Evolutionary conservation across 495 filamentous ascomycete genomes (phyloP).

Genomic region (Bacidia gigantensis): DNA sequence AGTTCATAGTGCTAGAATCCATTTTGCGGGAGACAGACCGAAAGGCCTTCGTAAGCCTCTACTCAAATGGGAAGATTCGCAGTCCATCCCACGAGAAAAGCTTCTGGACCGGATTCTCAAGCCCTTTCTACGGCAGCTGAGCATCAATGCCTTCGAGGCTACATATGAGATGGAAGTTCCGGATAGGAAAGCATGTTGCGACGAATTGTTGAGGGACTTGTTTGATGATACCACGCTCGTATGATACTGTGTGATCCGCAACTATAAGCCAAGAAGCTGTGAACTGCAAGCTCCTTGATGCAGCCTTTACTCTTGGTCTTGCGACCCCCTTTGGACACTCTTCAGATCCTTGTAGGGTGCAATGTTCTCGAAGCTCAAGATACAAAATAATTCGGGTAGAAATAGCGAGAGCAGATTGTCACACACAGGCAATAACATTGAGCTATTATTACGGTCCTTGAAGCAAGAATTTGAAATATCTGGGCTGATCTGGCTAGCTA

Average conservation of each 20-base stretch:
- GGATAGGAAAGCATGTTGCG: slow-evolving; percentile 54
- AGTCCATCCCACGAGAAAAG: slow-evolving; percentile 48
- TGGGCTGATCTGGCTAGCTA: too few relatives aligned
- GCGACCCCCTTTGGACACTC: too few relatives aligned
- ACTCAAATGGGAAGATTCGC: slow-evolving; percentile 32
- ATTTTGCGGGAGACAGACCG: slow-evolving; percentile 4
- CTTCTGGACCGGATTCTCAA: slow-evolving; percentile 60
- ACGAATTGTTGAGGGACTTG: slow-evolving; percentile 60
- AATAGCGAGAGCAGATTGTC: too few relatives aligned
- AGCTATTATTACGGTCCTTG: too few relatives aligned
- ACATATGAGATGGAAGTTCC: slow-evolving; percentile 70
- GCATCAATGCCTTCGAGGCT: slow-evolving; percentile 81
- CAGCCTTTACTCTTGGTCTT: too few relatives aligned
- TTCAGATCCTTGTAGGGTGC: too few relatives aligned
- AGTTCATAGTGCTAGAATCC: slow-evolving; percentile 22
- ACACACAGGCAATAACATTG: too few relatives aligned
- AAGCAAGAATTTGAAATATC: too few relatives aligned
- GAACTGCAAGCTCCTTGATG: too few relatives aligned
- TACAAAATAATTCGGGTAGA: too few relatives aligned
- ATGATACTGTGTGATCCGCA: neutral
- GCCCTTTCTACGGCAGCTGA: slow-evolving; percentile 83
- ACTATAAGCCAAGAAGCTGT: neutral
- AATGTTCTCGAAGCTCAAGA: too few relatives aligned
- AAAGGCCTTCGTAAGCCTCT: slow-evolving; percentile 18
- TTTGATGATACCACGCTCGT: slow-evolving; percentile 60